Base-by-base conservation (phyloP, 805 yeast genomes). In the Saturnispora hagleri region DNA sequence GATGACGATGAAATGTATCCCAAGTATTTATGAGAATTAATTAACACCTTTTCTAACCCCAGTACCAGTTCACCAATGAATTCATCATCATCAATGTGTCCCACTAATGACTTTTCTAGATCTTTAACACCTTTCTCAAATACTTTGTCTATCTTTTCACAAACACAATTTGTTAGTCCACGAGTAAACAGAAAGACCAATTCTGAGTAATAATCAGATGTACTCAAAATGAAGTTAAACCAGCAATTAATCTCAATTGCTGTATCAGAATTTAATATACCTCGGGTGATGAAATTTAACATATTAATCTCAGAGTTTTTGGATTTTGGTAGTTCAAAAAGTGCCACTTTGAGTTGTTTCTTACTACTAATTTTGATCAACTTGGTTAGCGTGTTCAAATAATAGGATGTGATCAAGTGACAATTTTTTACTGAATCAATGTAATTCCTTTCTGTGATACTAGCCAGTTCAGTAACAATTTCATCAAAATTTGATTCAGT, bases 1-100 rank as follows among this genome's bases (percentile, higher is more conserved):
- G 50, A 12, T 12, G 52, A 50, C 1, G 55, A 52, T 9, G 50
- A 33, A 5, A 60, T 51, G 43, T 56, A 56, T 7, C 56, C 56
- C 53, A 81, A 60, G 55, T 74, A 79, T 31, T 79, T 74, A 61
- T 85, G 88, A 9, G 86, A 74, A 1, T 75, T 68, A 2, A 75
- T 72, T 36, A 89, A 62, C 10, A 89, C 65, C 48, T 81, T 84
- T 59, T 88, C 90, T 24, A 88, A 61, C 0, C 91, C 90, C 13
- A 74, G 67, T 45, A 75, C 67, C 46, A 74, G 64, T 45, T 74
- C 62, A 47, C 78, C 61, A 55, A 79, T 65, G 34, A 80, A 66
- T 53, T 76, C 68, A 61, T 73, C 67, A 10, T 58, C 46, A 15
- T 58, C 62, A 41, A 53, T 33, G 9, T 42, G 35, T 56, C 53